Base-by-base conservation (phyloP, 331 rosid species). In the Malus hybrid region DNA sequence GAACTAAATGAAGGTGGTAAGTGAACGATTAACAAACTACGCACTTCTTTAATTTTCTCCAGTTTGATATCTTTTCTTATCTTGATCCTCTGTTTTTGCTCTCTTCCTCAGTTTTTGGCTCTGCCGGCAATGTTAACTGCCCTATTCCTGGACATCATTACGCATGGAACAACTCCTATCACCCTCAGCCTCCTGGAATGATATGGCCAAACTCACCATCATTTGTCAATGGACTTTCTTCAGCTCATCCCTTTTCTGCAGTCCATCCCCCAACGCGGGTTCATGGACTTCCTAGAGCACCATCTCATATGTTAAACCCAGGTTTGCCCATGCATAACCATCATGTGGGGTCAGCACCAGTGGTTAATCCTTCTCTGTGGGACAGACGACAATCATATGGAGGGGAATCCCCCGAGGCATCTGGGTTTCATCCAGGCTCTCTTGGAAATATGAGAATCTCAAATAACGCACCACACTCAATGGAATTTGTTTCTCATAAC, bases 161-260 rank as follows among this genome's bases (percentile, higher is more conserved):
- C 71, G 69, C 76, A 68, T 89, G 93, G 93, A 79, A 82, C 70
- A 85, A 85, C 82, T 85, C 89, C 29, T 85, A 76, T 79, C 89
- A 69, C 64, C 76, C 81, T 29, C 89, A 78, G 62, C 83, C 86
- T 82, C 80, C 77, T 7, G 76, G 87, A 71, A 77, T 83, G 84
- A 79, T 86, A 67, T 89, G 90, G 93, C 88, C 83, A 9, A 89
- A 84, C 81, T 81, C 89, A 46, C 87, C 90, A 59, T 76, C 89
- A 55, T 84, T 69, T 82, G 76, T 73, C 42, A 80, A 78, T 70
- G 96, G 96, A 55, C 72, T 78, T 77, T 68, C 75, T 74, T 80
- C 87, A 55, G 82, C 81, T 13, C 82, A 86, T 78, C 64, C 83
- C 62, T 68, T 78, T 77, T 61, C 75, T 67, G 80, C 88, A 42